Evolutionary conservation across 306 rosid species (phyloP).

Genomic region (Castanopsis chinensis): DNA sequence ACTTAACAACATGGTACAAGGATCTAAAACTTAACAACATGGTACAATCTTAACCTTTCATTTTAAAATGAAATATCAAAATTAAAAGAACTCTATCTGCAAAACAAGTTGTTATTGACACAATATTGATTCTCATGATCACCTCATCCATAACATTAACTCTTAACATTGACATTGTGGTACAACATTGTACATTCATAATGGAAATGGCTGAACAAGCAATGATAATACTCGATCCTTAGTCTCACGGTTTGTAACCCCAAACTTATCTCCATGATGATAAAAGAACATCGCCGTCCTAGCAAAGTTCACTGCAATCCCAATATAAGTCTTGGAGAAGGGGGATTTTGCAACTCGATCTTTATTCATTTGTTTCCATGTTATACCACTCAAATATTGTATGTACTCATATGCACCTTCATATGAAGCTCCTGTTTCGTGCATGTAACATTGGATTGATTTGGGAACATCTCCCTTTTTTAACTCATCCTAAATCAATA

Average conservation of each 20-base stretch:
- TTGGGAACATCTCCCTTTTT: slow-evolving; percentile 23
- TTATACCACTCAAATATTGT: neutral
- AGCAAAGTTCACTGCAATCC: neutral
- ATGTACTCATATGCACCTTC: slow-evolving; percentile 20
- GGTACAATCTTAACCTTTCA: too few relatives aligned
- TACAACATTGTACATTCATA: neutral
- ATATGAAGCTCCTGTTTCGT: slow-evolving; percentile 25
- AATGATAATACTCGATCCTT: neutral
- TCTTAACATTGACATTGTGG: neutral
- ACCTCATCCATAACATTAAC: neutral
- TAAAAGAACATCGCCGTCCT: slow-evolving; percentile 18
- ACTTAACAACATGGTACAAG: too few relatives aligned
- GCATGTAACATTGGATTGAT: slow-evolving; percentile 39
- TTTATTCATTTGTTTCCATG: slow-evolving; percentile 29
- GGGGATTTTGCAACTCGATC: neutral
- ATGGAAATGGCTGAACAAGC: neutral
- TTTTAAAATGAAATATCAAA: too few relatives aligned
- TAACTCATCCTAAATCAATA: slow-evolving; percentile 7
- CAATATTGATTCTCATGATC: neutral
- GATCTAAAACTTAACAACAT: too few relatives aligned
- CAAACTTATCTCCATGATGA: neutral
- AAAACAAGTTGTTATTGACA: too few relatives aligned
- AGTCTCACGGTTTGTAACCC: neutral
- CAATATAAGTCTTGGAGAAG: slow-evolving; percentile 8
- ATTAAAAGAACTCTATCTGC: too few relatives aligned